Evolutionary conservation across 768 basidiomycete species (phyloP).

Genomic region (Mycena alexandri): DNA sequence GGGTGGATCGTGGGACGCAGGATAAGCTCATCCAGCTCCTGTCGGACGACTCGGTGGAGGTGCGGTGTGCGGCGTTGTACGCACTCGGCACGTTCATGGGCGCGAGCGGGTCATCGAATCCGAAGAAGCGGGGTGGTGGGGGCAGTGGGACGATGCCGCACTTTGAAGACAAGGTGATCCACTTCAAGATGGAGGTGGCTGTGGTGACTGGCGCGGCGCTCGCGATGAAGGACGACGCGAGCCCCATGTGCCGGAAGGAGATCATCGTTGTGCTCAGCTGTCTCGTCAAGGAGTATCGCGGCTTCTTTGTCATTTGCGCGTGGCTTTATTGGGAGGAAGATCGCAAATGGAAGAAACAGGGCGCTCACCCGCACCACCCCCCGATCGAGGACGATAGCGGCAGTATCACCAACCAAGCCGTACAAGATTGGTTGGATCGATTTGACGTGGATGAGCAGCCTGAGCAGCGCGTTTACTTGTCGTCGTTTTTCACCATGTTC

Average conservation of each 20-base stretch:
- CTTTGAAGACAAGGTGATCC: slow-evolving; percentile 75
- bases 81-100: slow-evolving; percentile 96
- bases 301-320: slow-evolving; percentile 95
- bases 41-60: slow-evolving; percentile 91
- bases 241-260: slow-evolving; percentile 97
- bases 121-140: slow-evolving; percentile 78
- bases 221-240: slow-evolving; percentile 92
- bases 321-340: slow-evolving; percentile 98
- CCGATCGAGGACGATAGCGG: slow-evolving; percentile 69
- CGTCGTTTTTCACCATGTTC: slow-evolving; percentile 96
- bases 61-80: slow-evolving; percentile 90
- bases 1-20: slow-evolving; percentile 83
- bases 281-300: slow-evolving; percentile 95
- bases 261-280: slow-evolving; percentile 91
- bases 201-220: slow-evolving; percentile 91
- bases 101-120: slow-evolving; percentile 82
- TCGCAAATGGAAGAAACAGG: slow-evolving; percentile 66
- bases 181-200: slow-evolving; percentile 91
- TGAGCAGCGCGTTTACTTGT: slow-evolving; percentile 85
- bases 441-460: slow-evolving; percentile 80
- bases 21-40: slow-evolving; percentile 85
- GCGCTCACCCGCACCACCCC: slow-evolving; percentile 49
- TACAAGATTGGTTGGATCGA: slow-evolving; percentile 83
- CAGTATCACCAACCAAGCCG: slow-evolving; percentile 70
- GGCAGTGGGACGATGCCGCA: slow-evolving; percentile 87